Evolutionary conservation across 2,329 filamentous ascomycete genomes (phyloP), one percentile per base, ranked within the genome.

Genomic region (Colletotrichum lupini): DNA sequence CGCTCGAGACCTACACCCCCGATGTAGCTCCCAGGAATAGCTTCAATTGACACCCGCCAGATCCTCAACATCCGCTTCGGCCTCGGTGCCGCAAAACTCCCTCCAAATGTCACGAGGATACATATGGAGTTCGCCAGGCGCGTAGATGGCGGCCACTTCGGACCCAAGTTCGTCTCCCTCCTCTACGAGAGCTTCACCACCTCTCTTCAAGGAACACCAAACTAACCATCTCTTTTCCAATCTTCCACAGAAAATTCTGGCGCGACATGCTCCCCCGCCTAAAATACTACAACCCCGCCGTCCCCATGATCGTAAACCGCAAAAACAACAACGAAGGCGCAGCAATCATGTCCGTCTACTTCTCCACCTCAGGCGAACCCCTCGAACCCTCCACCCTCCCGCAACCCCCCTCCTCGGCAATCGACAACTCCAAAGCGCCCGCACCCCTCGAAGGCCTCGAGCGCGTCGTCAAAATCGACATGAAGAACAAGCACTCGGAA

Each of bases 231-330:
- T 9, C 30, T 42, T 16, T 42, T 30, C 19, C 32, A 4, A 37
- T 59, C 42, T 7, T 28, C 14, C 49, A 26, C 76, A 97, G 95
- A 79, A 94, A 94, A 85, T 98, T 99, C 89, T 98, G 95, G 94
- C 91, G 90, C 76, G 87, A 92, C 74, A 93, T 92, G 81, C 91
- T 98, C 60, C 94, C 94, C 26, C 91, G 94, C 70, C 87, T 99
- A 77, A 98, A 99, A 88, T 99, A 92, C 86, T 93, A 97, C 88
- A 99, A 99, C 82, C 97, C 97, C 0, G 85, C 91, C 14, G 83
- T 98, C 58, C 91, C 93, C 56, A 97, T 98, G 89, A 92, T 94
- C 72, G 90, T 98, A 78, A 92, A 93, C 82, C 93, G 94, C 72
- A 92, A 89, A 75, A 78, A 81, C 49, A 84, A 92, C 57, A 87